phyloP scores from a whole-genome alignment of 169 alveolate genomes.

The Babesia ovata region DNA sequence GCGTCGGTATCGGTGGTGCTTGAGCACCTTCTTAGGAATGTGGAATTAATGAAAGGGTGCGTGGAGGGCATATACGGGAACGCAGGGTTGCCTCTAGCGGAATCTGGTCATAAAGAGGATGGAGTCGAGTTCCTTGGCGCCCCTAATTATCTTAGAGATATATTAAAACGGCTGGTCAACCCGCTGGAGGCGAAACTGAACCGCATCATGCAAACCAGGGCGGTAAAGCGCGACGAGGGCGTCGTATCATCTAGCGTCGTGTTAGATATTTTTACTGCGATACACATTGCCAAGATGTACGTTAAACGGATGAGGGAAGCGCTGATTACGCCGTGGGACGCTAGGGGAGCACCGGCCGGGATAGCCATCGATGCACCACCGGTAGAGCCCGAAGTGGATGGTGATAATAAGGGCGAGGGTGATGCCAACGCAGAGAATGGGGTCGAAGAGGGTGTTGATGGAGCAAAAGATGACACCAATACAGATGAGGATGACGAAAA shows the following conservation, averaged over 20 bases:
- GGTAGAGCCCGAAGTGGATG: background rate
- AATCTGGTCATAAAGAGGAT: background rate
- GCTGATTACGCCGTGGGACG: conserved; percentile 16
- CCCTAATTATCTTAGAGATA: background rate
- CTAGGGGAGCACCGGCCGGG: background rate
- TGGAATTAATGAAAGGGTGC: conserved; percentile 24
- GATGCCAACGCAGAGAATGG: background rate
- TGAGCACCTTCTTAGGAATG: conserved; percentile 17
- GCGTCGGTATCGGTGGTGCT: conserved; percentile 1
- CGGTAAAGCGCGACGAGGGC: conserved; percentile 2
- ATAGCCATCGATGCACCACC: conserved; percentile 2
- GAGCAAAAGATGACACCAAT: background rate
- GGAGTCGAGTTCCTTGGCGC: conserved; percentile 5
- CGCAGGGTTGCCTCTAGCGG: conserved; percentile 24
- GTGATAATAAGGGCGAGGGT: background rate
- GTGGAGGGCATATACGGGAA: conserved; percentile 18
- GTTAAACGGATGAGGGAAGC: background rate
- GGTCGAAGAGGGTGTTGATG: background rate
- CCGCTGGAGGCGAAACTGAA: conserved; percentile 30
- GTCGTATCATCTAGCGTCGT: background rate
- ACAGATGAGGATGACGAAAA: background rate
- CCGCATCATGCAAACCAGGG: conserved; percentile 9
- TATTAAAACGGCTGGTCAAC: conserved; percentile 1
- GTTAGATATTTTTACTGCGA: conserved; percentile 12
- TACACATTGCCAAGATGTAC: background rate